Conservation (phyloP, 140 eudicot species). For the Senecio squalidus region DNA sequence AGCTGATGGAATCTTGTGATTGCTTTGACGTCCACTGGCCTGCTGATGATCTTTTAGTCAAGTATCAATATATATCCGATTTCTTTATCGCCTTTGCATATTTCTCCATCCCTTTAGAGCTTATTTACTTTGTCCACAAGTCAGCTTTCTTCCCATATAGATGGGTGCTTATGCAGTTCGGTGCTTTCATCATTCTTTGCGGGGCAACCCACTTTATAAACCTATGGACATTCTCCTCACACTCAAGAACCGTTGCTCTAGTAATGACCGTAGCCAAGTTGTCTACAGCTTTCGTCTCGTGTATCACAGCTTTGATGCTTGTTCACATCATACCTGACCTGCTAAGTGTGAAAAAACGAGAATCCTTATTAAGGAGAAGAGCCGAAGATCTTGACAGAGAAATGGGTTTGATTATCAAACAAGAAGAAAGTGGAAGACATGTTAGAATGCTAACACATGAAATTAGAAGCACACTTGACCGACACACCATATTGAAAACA, state of each 20-base stretch:
- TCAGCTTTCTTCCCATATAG: slow-evolving; percentile 76
- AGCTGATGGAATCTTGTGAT: slow-evolving; percentile 29
- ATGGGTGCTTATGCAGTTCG: slow-evolving; percentile 84
- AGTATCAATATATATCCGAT: slow-evolving; percentile 85
- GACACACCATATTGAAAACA: slow-evolving; percentile 76
- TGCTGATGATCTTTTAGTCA: slow-evolving; percentile 59
- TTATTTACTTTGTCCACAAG: slow-evolving; percentile 78
- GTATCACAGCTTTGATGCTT: slow-evolving; percentile 76
- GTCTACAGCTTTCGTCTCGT: slow-evolving; percentile 72
- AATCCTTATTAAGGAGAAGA: slow-evolving; percentile 50
- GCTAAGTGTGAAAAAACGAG: slow-evolving; percentile 66
- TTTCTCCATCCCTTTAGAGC: slow-evolving; percentile 83
- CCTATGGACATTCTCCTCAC: slow-evolving; percentile 59
- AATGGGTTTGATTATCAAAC: slow-evolving; percentile 77
- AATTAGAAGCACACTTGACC: slow-evolving; percentile 82
- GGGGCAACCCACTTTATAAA: slow-evolving; percentile 86
- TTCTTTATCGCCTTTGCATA: slow-evolving; percentile 89
- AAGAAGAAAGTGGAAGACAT: slow-evolving; percentile 82
- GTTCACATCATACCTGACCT: slow-evolving; percentile 79
- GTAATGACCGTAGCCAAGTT: slow-evolving; percentile 68
- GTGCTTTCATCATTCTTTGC: slow-evolving; percentile 87
- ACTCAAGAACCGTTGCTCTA: slow-evolving; percentile 57
- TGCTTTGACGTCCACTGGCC: slow-evolving; percentile 41
- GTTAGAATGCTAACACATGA: slow-evolving; percentile 93
- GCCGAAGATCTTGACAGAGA: slow-evolving; percentile 87